Percentiles rank a stretch among this genome's conserved stretches.
phyloP scores from a whole-genome alignment of 2,329 filamentous ascomycete species.

The Phyllosticta capitalensis region DNA sequence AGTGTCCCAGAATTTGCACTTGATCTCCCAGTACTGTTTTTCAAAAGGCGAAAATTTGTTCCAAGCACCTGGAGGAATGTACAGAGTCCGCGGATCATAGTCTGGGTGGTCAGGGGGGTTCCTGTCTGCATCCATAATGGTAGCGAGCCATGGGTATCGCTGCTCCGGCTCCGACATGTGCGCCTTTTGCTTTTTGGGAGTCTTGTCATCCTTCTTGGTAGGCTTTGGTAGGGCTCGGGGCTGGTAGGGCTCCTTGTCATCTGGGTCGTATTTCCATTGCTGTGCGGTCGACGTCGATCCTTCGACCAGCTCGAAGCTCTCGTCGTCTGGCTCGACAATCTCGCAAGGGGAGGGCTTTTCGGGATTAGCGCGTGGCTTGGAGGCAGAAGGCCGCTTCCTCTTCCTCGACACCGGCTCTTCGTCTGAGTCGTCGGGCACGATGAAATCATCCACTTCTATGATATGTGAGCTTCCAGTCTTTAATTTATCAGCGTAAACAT shows the following conservation, averaged over 20 bases:
- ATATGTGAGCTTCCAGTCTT: background rate
- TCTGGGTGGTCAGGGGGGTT: conserved; percentile 72
- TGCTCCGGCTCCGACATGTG: conserved; percentile 75
- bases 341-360: conserved; percentile 51
- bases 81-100: conserved; percentile 85
- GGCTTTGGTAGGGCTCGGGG: conserved; percentile 30
- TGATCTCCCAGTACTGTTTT: conserved; percentile 99
- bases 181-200: conserved; percentile 49
- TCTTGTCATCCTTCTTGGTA: conserved; percentile 23
- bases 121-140: conserved; percentile 73
- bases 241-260: conserved; percentile 44
- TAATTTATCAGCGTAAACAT: conserved; percentile 4
- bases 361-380: conserved; percentile 29
- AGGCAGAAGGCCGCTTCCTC: conserved; percentile 50
- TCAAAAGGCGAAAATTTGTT: conserved; percentile 84
- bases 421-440: conserved; percentile 80
- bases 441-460: conserved; percentile 73
- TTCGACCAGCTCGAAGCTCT: conserved; percentile 45
- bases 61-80: conserved; percentile 74
- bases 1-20: conserved; percentile 94
- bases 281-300: conserved; percentile 58
- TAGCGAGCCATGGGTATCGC: conserved; percentile 82
- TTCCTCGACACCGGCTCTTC: conserved; percentile 59
- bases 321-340: conserved; percentile 38
- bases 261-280: conserved; percentile 70